Evolutionary conservation across 2,329 filamentous ascomycete species (phyloP).

Genomic region (Monosporascus cannonballus): DNA sequence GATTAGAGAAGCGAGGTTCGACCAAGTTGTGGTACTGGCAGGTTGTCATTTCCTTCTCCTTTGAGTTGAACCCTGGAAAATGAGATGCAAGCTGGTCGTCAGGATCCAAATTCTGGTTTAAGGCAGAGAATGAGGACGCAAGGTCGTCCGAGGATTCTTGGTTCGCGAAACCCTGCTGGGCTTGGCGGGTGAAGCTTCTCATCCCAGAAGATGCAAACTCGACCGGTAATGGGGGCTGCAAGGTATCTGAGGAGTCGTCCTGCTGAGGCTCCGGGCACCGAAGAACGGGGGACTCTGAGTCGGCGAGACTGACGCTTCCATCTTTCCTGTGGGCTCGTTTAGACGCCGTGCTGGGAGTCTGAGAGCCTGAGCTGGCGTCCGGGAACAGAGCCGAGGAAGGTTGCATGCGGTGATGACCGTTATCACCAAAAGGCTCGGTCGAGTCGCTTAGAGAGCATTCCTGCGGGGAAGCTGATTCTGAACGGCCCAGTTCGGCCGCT

Average conservation of each 20-base stretch:
- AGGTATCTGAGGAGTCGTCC: conserved; percentile 9
- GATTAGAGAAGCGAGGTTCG: background rate
- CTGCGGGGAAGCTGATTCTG: conserved; percentile 28
- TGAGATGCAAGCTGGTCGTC: background rate
- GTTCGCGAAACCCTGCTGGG: conserved; percentile 9
- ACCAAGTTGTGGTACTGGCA: background rate
- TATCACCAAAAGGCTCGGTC: conserved; percentile 20
- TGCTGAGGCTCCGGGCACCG: conserved; percentile 7
- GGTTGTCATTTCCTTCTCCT: background rate
- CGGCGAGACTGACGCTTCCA: conserved; percentile 7
- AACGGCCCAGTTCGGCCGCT: conserved; percentile 29
- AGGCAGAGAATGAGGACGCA: background rate
- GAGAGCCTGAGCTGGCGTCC: conserved; percentile 16
- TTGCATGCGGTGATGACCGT: conserved; percentile 26
- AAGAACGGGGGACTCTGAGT: conserved; percentile 7
- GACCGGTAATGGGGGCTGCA: conserved; percentile 19
- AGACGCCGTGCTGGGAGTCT: conserved; percentile 9
- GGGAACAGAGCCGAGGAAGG: conserved; percentile 32
- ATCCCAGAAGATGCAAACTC: conserved; percentile 13
- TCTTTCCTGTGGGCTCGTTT: conserved; percentile 14
- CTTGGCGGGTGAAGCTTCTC: no score
- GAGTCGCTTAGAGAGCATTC: conserved; percentile 12
- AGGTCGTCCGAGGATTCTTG: conserved; percentile 1
- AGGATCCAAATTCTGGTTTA: background rate
- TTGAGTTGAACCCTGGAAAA: background rate